phyloP scores from a whole-genome alignment of 768 basidiomycete species.

The Mycena venus region DNA sequence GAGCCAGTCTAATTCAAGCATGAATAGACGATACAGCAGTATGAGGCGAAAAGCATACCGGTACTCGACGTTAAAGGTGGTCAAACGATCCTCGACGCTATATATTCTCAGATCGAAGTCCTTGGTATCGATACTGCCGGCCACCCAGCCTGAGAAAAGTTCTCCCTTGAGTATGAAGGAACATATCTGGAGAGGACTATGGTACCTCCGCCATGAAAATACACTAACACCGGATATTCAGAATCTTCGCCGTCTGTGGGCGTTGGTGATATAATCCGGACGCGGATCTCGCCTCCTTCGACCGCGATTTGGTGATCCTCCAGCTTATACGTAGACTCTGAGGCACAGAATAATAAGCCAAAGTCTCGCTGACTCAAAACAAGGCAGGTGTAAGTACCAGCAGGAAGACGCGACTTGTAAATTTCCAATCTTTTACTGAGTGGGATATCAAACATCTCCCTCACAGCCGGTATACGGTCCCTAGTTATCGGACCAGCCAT shows the following conservation, averaged over 20 bases:
- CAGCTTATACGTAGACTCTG: not conserved
- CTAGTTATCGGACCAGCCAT: too few species aligned
- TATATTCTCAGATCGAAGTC: slow-evolving; percentile 7
- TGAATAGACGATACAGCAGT: not conserved
- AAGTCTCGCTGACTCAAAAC: not conserved
- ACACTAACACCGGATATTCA: not conserved
- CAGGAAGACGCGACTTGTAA: not conserved
- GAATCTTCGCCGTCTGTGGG: not conserved
- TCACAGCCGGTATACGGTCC: too few species aligned
- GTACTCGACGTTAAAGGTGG: slow-evolving; percentile 4
- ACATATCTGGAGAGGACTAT: not conserved
- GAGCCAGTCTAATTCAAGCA: not conserved
- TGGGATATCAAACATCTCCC: too few species aligned
- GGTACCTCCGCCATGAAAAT: not conserved
- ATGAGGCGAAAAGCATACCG: not conserved
- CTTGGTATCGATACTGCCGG: not conserved
- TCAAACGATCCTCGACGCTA: not conserved
- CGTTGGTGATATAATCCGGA: not conserved
- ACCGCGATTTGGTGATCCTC: not conserved
- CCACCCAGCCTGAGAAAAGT: not conserved
- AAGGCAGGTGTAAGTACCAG: not conserved
- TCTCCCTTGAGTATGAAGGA: not conserved
- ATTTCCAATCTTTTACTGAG: too few species aligned
- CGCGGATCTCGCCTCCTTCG: slow-evolving; percentile 1
- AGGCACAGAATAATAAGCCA: not conserved